A percentile compares a stretch with the other conserved stretches of the same genome.
Conservation (phyloP, 192 early-diverging fungal genomes). For the Diversispora epigaea region DNA sequence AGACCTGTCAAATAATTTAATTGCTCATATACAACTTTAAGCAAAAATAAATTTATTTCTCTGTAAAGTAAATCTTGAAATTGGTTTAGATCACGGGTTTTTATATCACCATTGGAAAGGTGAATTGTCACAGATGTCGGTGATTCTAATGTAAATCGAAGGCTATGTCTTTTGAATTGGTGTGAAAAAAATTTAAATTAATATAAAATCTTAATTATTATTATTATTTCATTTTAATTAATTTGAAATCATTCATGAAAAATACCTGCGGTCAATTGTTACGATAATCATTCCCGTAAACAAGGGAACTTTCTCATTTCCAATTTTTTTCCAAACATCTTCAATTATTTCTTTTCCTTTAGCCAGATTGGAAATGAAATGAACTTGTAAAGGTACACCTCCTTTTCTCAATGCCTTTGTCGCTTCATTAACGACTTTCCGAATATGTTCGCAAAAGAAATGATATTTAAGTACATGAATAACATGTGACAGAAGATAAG, state of each 20-base stretch:
- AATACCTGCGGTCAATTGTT: slow-evolving; percentile 26
- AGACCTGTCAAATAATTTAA: slow-evolving; percentile 9
- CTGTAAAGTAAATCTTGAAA: slow-evolving; percentile 8
- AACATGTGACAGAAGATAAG: slow-evolving; percentile 9
- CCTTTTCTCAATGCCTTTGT: background rate
- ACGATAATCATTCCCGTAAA: slow-evolving; percentile 22
- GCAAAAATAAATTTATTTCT: slow-evolving; percentile 19
- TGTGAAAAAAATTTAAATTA: background rate
- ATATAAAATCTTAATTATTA: background rate
- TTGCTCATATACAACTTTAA: slow-evolving; percentile 23
- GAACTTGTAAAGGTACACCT: slow-evolving; percentile 27
- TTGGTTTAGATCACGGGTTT: slow-evolving; percentile 6
- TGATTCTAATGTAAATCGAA: slow-evolving; percentile 32
- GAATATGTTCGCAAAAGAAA: slow-evolving; percentile 31
- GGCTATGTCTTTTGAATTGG: slow-evolving; percentile 24
- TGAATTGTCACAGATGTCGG: slow-evolving; percentile 18
- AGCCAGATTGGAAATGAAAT: slow-evolving; percentile 21
- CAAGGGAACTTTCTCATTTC: slow-evolving; percentile 7
- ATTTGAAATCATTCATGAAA: background rate
- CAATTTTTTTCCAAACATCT: slow-evolving; percentile 19
- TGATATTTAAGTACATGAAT: slow-evolving; percentile 32
- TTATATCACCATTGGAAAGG: slow-evolving; percentile 16
- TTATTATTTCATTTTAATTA: background rate
- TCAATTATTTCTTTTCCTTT: slow-evolving; percentile 24
- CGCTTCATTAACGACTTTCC: slow-evolving; percentile 7